These are phyloP conservation scores for Aotearoamyces nothofagi DNA, from an alignment of 2,329 filamentous ascomycete species.

Conservation along the genomic window DNA sequence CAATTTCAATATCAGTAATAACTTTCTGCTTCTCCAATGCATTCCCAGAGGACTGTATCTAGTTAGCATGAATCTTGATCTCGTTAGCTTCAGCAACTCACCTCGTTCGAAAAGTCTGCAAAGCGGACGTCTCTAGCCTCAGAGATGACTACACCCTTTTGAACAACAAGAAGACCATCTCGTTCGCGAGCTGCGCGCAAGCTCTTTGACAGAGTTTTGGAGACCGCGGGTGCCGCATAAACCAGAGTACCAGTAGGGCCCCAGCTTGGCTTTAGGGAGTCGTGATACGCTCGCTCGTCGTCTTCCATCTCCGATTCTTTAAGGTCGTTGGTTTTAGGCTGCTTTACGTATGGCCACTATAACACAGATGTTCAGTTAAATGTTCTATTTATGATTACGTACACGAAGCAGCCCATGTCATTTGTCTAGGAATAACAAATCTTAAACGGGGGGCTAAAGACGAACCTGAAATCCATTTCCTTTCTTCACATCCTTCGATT, in stretches of 20 bases:
- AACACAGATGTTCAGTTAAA: slow-evolving; percentile 30
- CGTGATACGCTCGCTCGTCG: slow-evolving; percentile 51
- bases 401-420: slow-evolving; percentile 20
- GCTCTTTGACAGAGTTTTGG: slow-evolving; percentile 16
- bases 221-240: slow-evolving; percentile 34
- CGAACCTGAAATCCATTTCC: slow-evolving; percentile 81
- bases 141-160: slow-evolving; percentile 43
- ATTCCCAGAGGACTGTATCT: slow-evolving; percentile 33
- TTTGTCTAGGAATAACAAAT: slow-evolving; percentile 15
- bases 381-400: slow-evolving; percentile 18
- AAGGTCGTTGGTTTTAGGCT: slow-evolving; percentile 50
- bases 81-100: slow-evolving; percentile 17
- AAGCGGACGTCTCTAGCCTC: slow-evolving; percentile 49
- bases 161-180: slow-evolving; percentile 34
- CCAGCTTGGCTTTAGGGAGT: slow-evolving; percentile 67
- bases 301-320: slow-evolving; percentile 46
- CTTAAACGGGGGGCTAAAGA: slow-evolving; percentile 30
- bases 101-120: slow-evolving; percentile 43
- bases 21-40: slow-evolving; percentile 39
- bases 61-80: slow-evolving; percentile 4
- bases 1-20: slow-evolving; percentile 34
- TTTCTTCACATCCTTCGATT: slow-evolving; percentile 37
- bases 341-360: slow-evolving; percentile 80
- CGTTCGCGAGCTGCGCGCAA: slow-evolving; percentile 14
- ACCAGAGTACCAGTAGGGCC: slow-evolving; percentile 59